Evolutionary conservation across 371 early-diverging fungal genomes (phyloP).

Genomic region (Chytridium lagenaria): DNA sequence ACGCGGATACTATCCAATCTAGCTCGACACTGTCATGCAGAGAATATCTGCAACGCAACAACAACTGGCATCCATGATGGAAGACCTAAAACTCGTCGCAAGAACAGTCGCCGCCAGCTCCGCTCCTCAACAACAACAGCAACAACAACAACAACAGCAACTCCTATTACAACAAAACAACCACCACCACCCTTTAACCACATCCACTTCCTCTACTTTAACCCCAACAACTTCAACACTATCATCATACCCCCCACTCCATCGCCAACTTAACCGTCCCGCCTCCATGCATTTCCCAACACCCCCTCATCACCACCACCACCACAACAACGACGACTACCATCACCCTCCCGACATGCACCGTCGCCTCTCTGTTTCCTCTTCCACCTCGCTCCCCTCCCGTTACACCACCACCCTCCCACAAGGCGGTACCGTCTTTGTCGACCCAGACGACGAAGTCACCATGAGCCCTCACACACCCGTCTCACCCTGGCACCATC

Average conservation of each 20-base stretch:
- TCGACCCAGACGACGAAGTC: constrained; percentile 13
- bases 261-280: not conserved
- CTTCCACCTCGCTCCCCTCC: not conserved
- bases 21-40: constrained; percentile 11
- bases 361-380: constrained; percentile 13
- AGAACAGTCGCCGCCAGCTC: not conserved
- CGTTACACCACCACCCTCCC: not conserved
- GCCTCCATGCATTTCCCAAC: constrained; percentile 14
- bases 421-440: constrained; percentile 3
- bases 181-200: not conserved
- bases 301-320: not conserved
- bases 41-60: constrained; percentile 8
- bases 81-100: constrained; percentile 8
- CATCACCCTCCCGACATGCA: not conserved
- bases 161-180: too few relatives aligned
- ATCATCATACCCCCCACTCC: not conserved
- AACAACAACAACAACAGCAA: not conserved
- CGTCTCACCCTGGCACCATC: not conserved
- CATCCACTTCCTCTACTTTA: not conserved
- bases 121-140: not conserved
- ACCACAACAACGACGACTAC: not conserved
- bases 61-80: constrained; percentile 16
- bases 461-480: not conserved
- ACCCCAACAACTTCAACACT: not conserved
- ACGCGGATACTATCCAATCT: too few relatives aligned